Percentiles rank a stretch among this genome's conserved stretches.
Evolutionary conservation across 2,329 filamentous ascomycete species (phyloP).

Genomic region (Knufia fluminis): DNA sequence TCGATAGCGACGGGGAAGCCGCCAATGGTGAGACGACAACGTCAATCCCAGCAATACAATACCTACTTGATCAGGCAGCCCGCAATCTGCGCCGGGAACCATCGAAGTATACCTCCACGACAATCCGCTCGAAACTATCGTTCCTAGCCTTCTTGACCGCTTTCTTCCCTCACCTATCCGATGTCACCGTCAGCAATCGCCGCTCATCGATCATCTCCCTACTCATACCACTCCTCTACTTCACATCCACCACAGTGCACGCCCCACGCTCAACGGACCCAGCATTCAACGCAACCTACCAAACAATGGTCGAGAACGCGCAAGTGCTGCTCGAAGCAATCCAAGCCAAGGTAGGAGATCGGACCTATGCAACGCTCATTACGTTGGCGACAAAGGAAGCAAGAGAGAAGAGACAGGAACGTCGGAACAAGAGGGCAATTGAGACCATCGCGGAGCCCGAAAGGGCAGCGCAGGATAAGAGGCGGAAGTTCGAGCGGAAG

Average conservation of each 20-base stretch:
- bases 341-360: conserved; percentile 74
- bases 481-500: conserved; percentile 74
- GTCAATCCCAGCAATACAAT: conserved; percentile 51
- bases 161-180: conserved; percentile 54
- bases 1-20: conserved; percentile 39
- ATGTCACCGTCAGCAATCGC: conserved; percentile 40
- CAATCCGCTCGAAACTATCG: conserved; percentile 64
- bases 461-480: conserved; percentile 67
- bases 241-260: conserved; percentile 57
- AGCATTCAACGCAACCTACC: conserved; percentile 58
- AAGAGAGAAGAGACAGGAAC: conserved; percentile 60
- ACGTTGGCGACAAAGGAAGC: conserved; percentile 63
- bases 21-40: conserved; percentile 23
- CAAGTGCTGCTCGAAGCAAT: conserved; percentile 71
- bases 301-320: conserved; percentile 60
- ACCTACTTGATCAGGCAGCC: conserved; percentile 69
- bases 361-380: conserved; percentile 66
- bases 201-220: conserved; percentile 53
- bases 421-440: conserved; percentile 78
- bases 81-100: conserved; percentile 70
- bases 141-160: conserved; percentile 66
- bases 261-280: conserved; percentile 55
- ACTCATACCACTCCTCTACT: conserved; percentile 63
- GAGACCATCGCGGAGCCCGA: conserved; percentile 78
- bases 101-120: conserved; percentile 49